Evolutionary conservation across 345 rosid species (phyloP).

Genomic region (Lumnitzera littorea): DNA sequence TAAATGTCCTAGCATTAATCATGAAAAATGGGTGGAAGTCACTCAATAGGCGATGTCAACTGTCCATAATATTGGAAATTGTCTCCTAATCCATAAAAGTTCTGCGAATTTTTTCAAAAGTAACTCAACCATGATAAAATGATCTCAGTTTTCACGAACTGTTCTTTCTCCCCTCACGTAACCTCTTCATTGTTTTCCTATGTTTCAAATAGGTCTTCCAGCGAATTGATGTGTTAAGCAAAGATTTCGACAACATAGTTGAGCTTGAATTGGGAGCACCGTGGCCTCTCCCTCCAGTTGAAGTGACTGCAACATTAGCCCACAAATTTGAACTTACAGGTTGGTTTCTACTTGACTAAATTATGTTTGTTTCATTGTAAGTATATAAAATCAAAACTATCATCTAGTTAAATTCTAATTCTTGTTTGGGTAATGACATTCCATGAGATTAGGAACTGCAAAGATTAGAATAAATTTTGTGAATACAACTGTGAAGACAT

Average conservation of each 20-base stretch:
- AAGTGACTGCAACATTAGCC: constrained; percentile 75
- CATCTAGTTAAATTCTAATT: not conserved
- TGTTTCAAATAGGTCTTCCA: constrained; percentile 61
- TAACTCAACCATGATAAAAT: not conserved
- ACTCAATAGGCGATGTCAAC: no score
- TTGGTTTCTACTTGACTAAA: constrained; percentile 9
- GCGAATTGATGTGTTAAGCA: constrained; percentile 74
- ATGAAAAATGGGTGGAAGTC: no score
- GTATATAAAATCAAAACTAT: not conserved
- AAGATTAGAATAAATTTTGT: constrained; percentile 65
- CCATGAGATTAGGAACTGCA: constrained; percentile 44
- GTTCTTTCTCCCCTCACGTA: not conserved
- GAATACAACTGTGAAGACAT: constrained; percentile 78
- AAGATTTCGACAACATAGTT: constrained; percentile 84
- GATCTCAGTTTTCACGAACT: not conserved
- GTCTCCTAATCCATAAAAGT: no score
- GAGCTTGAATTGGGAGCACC: constrained; percentile 85
- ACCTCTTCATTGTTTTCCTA: not conserved
- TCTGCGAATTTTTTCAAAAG: no score
- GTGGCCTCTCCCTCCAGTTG: constrained; percentile 76
- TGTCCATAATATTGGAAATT: no score
- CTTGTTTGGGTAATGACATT: not conserved
- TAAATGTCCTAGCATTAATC: no score
- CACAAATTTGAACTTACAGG: constrained; percentile 89
- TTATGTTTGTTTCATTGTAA: not conserved